These are phyloP conservation scores for Botryotinia narcissicola DNA, from an alignment of 2,329 filamentous ascomycete genomes.

Conservation along the genomic window DNA sequence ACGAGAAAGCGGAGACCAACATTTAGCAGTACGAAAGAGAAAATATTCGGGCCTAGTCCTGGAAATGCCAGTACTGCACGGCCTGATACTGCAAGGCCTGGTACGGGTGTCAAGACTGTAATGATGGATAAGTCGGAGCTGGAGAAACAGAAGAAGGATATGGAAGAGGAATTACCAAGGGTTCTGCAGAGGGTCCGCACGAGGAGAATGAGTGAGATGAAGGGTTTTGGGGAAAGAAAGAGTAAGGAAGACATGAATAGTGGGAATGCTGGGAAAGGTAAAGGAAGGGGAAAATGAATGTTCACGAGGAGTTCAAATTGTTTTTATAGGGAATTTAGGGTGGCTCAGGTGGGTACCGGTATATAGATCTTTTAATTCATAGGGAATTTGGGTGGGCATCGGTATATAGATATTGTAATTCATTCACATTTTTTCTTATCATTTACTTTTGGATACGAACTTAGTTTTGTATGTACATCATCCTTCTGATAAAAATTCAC, in stretches of 20 bases:
- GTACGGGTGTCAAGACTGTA: constrained; percentile 21
- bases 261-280: neutral
- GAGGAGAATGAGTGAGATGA: constrained; percentile 38
- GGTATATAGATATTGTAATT: neutral
- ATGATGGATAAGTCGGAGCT: constrained; percentile 24
- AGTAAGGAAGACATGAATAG: constrained; percentile 25
- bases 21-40: constrained; percentile 17
- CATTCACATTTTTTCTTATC: neutral
- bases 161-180: constrained; percentile 46
- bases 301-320: neutral
- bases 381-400: neutral
- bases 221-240: constrained; percentile 25
- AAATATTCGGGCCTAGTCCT: constrained; percentile 12
- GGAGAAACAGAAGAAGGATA: constrained; percentile 27
- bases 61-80: neutral
- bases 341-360: neutral
- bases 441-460: neutral
- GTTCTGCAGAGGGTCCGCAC: constrained; percentile 50
- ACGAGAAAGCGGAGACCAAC: constrained; percentile 11
- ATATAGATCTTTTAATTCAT: constrained; percentile 1
- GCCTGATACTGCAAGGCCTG: neutral
- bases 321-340: neutral
- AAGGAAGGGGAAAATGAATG: neutral
- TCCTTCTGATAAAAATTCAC: neutral
- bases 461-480: neutral